Base-by-base conservation (phyloP, 1,284 basidiomycete species). In the Grifola frondosa region DNA sequence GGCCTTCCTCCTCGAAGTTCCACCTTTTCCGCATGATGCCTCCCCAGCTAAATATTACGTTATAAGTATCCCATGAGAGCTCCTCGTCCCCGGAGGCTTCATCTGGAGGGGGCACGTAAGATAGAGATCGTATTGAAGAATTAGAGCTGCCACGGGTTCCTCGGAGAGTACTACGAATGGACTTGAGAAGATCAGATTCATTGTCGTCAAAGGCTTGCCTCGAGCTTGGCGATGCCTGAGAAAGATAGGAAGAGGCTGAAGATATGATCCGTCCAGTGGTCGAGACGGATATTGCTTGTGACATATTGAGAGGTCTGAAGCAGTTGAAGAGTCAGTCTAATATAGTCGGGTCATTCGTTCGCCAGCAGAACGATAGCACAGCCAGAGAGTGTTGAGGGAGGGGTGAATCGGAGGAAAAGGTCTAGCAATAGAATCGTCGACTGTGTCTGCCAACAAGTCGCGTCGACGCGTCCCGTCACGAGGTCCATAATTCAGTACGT, bases 11-110 rank as follows among this genome's bases (percentile, higher is more conserved):
- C 5, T 73, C 66, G 57, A 90, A 91, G 38, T 77, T 80, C 82
- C 87, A 94, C 54, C 82, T 81, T 53, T 84, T 81, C 41, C 73
- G 70, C 34, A 93, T 75, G 20, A 90, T 68, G 1, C 82, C 81
- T 0, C 88, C 90, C 20, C 74, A 69, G 48, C 78, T 84, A 63
- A 89, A 75, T 0, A 90, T 69, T 1, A 91, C 83, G 10, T 75
- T 79, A 44, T 70, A 69, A 12, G 73, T 74, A 50, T 83, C 81
- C 91, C 91, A 95, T 5, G 77, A 73, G 6, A 95, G 68, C 48
- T 75, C 71, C 44, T 78, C 73, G 39, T 74, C 72, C 15, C 59
- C 58, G 19, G 49, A 48, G n/a, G 34, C 39, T 9, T 40, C 46
- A 19, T 42, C 35, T n/a, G 35, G 37, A 21, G 35, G 30, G 2